Evolutionary conservation across 2,329 filamentous ascomycete species (phyloP).

Genomic region (Geosmithia flava): DNA sequence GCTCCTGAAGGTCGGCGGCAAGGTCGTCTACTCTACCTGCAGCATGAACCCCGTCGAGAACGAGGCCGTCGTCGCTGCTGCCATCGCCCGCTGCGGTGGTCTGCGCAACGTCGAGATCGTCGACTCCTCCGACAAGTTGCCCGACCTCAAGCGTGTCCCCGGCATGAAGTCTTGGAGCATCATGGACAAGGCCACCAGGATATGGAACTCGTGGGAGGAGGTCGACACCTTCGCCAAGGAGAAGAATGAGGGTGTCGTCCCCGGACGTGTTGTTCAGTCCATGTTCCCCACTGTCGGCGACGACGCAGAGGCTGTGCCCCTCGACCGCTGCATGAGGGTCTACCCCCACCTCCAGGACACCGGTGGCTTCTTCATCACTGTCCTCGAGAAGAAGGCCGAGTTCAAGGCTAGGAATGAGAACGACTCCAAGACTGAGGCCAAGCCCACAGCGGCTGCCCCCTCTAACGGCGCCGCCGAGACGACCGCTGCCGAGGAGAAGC

Average conservation of each 20-base stretch:
- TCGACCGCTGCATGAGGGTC: conserved; percentile 85
- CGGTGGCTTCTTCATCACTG: conserved; percentile 93
- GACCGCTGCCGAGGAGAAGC: background rate
- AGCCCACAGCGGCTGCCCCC: background rate
- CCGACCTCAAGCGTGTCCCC: conserved; percentile 60
- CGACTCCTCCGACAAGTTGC: conserved; percentile 69
- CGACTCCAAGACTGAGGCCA: conserved; percentile 18
- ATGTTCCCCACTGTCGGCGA: conserved; percentile 66
- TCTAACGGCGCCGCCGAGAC: background rate
- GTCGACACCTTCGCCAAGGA: conserved; percentile 59
- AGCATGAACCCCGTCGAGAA: conserved; percentile 99
- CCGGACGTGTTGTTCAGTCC: conserved; percentile 59
- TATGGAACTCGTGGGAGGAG: conserved; percentile 74
- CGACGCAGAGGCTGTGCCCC: conserved; percentile 52
- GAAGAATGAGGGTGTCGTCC: conserved; percentile 36
- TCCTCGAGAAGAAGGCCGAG: conserved; percentile 82
- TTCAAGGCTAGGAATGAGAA: conserved; percentile 67
- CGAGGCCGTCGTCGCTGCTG: conserved; percentile 78
- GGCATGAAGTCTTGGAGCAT: conserved; percentile 80
- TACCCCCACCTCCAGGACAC: conserved; percentile 96
- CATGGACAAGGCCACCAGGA: conserved; percentile 71
- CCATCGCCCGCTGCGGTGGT: conserved; percentile 84
- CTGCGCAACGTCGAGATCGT: conserved; percentile 68
- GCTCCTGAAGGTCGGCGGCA: conserved; percentile 88
- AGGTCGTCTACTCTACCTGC: conserved; percentile 96